Evolutionary conservation across 2,329 filamentous ascomycete species (phyloP).

Genomic region (Ophiognomonia clavigignenti-juglandacearum): DNA sequence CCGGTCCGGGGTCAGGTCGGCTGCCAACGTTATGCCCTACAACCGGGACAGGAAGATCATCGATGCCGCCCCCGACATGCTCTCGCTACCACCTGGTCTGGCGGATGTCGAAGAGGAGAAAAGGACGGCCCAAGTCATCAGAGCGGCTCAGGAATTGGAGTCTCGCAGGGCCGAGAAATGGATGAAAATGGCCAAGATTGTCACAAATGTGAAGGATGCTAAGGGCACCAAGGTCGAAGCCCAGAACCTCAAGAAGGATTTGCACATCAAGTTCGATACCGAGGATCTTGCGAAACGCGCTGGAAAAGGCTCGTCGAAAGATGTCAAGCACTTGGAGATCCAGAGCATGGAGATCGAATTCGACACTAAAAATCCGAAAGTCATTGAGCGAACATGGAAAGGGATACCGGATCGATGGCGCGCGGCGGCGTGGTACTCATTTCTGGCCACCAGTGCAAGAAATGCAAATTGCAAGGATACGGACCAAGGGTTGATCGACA

Average conservation of each 20-base stretch:
- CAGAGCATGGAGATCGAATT: slow-evolving; percentile 69
- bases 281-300: slow-evolving; percentile 47
- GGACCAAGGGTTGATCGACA: slow-evolving; percentile 66
- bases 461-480: slow-evolving; percentile 56
- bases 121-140: slow-evolving; percentile 45
- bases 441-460: slow-evolving; percentile 73
- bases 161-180: slow-evolving; percentile 61
- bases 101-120: slow-evolving; percentile 53
- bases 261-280: slow-evolving; percentile 30
- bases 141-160: slow-evolving; percentile 58
- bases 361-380: slow-evolving; percentile 73
- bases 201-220: slow-evolving; percentile 44
- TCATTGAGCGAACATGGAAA: slow-evolving; percentile 93
- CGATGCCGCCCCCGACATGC: slow-evolving; percentile 64
- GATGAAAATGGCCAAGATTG: slow-evolving; percentile 59
- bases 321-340: slow-evolving; percentile 44
- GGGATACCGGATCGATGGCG: slow-evolving; percentile 97
- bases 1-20: slow-evolving; percentile 51
- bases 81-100: slow-evolving; percentile 54
- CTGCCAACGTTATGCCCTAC: slow-evolving; percentile 54
- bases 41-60: slow-evolving; percentile 57
- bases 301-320: slow-evolving; percentile 58
- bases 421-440: slow-evolving; percentile 89
- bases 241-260: slow-evolving; percentile 52
- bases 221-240: slow-evolving; percentile 69